These are phyloP conservation scores for Gaeumannomyces tritici DNA, from an alignment of 2,329 filamentous ascomycete genomes.

Conservation along the genomic window DNA sequence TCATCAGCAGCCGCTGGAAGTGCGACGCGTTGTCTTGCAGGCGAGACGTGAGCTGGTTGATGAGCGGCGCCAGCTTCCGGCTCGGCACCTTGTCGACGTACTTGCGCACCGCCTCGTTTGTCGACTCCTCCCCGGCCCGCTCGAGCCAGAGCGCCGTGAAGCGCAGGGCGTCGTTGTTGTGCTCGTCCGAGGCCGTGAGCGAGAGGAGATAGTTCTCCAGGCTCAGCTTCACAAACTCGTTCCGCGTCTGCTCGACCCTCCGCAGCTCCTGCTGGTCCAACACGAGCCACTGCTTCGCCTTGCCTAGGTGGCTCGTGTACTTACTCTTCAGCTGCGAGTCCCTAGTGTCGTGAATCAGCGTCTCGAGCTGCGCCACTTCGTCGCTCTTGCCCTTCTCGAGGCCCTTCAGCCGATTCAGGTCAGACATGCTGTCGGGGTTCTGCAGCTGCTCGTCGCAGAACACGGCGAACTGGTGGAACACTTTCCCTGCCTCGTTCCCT, in stretches of 20 bases:
- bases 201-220: slow-evolving; percentile 89
- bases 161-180: slow-evolving; percentile 81
- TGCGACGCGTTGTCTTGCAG: slow-evolving; percentile 57
- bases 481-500: slow-evolving; percentile 69
- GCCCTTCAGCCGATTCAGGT: slow-evolving; percentile 70
- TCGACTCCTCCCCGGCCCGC: slow-evolving; percentile 63
- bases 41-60: slow-evolving; percentile 95
- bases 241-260: slow-evolving; percentile 64
- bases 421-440: slow-evolving; percentile 74
- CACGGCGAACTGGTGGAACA: slow-evolving; percentile 88
- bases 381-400: slow-evolving; percentile 71
- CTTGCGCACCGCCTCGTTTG: slow-evolving; percentile 66
- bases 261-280: slow-evolving; percentile 82
- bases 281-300: slow-evolving; percentile 81
- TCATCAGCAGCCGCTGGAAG: slow-evolving; percentile 70
- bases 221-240: slow-evolving; percentile 78
- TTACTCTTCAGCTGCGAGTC: slow-evolving; percentile 44
- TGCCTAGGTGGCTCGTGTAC: slow-evolving; percentile 52
- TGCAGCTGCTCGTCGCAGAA: slow-evolving; percentile 95
- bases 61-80: slow-evolving; percentile 82
- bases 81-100: slow-evolving; percentile 70
- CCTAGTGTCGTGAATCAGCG: slow-evolving; percentile 39
- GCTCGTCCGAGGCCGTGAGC: slow-evolving; percentile 73
- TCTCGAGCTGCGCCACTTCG: slow-evolving; percentile 67
- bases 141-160: slow-evolving; percentile 95